Evolutionary conservation across 148 eudicot genomes (phyloP).

Genomic region (Vaccinium myrtillus): DNA sequence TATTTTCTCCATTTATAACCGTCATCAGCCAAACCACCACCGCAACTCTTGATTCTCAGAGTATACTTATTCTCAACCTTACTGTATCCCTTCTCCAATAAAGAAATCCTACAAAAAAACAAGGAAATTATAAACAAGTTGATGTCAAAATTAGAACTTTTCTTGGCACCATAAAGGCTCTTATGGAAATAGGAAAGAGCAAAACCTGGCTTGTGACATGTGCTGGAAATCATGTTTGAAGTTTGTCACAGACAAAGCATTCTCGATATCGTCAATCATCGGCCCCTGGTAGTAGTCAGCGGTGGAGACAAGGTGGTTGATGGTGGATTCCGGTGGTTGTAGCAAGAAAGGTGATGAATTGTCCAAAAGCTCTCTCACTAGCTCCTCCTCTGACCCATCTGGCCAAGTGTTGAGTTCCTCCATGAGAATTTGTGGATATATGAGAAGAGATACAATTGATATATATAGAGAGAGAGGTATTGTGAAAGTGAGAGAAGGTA

Average conservation of each 20-base stretch:
- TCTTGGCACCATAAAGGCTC: neutral
- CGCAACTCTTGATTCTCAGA: constrained; percentile 55
- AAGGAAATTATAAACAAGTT: neutral
- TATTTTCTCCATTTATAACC: constrained; percentile 95
- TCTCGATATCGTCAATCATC: constrained; percentile 33
- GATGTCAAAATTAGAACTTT: neutral
- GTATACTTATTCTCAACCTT: constrained; percentile 58
- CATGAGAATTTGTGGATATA: constrained; percentile 19
- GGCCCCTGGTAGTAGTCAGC: constrained; percentile 32
- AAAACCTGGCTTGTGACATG: constrained; percentile 38
- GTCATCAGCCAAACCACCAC: constrained; percentile 56
- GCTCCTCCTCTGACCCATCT: constrained; percentile 33
- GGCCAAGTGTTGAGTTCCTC: constrained; percentile 25
- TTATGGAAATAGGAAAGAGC: neutral
- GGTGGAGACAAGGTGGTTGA: constrained; percentile 13
- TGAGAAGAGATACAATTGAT: neutral
- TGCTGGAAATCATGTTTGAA: constrained; percentile 18
- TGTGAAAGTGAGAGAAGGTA: constrained; percentile 22
- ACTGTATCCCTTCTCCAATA: constrained; percentile 42
- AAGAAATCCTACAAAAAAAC: constrained; percentile 29
- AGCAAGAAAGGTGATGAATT: constrained; percentile 33
- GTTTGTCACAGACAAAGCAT: constrained; percentile 28
- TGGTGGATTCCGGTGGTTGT: constrained; percentile 11
- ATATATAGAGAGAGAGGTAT: neutral
- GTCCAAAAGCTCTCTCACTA: constrained; percentile 35